Percentiles rank a stretch among this genome's conserved stretches.
phyloP scores from a whole-genome alignment of 108 stramenopile species.

The Parietichytrium sp. region DNA sequence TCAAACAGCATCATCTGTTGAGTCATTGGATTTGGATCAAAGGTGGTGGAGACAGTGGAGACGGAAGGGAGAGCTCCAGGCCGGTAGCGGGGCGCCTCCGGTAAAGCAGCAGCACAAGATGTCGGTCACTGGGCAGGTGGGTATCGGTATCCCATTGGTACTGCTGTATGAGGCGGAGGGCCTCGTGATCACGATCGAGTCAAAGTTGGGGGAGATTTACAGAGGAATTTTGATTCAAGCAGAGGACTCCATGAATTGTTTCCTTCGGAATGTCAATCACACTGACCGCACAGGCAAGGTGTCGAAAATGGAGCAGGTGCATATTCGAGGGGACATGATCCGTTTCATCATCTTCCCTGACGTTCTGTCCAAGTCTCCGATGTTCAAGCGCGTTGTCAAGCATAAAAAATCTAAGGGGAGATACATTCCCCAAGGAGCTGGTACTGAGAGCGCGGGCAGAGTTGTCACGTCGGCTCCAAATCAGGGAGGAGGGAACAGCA shows the following conservation, averaged over 20 bases:
- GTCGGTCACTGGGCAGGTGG: slow-evolving; percentile 59
- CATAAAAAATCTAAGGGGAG: slow-evolving; percentile 56
- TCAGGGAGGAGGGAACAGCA: too few relatives aligned
- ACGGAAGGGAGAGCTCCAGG: too few relatives aligned
- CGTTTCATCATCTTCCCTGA: slow-evolving; percentile 56
- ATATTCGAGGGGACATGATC: slow-evolving; percentile 60
- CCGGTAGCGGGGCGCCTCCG: too few relatives aligned
- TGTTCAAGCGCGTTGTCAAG: slow-evolving; percentile 59
- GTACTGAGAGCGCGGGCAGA: neutral
- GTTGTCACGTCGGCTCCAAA: neutral
- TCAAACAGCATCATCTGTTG: too few relatives aligned
- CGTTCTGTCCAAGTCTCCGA: slow-evolving; percentile 59
- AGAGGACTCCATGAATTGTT: slow-evolving; percentile 65
- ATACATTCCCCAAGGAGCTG: slow-evolving; percentile 52
- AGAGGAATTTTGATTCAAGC: slow-evolving; percentile 58
- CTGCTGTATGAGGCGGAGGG: slow-evolving; percentile 67
- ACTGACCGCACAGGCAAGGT: slow-evolving; percentile 52
- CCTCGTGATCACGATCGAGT: slow-evolving; percentile 60
- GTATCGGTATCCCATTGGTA: slow-evolving; percentile 63
- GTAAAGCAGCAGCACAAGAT: too few relatives aligned
- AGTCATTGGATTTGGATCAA: too few relatives aligned
- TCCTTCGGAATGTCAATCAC: slow-evolving; percentile 55
- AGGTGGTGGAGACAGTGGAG: too few relatives aligned
- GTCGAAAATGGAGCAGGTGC: slow-evolving; percentile 50
- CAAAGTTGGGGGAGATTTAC: slow-evolving; percentile 57